These are phyloP conservation scores for Cordyceps cateniannulata DNA, from an alignment of 2,329 filamentous ascomycete genomes.

Conservation along the genomic window DNA sequence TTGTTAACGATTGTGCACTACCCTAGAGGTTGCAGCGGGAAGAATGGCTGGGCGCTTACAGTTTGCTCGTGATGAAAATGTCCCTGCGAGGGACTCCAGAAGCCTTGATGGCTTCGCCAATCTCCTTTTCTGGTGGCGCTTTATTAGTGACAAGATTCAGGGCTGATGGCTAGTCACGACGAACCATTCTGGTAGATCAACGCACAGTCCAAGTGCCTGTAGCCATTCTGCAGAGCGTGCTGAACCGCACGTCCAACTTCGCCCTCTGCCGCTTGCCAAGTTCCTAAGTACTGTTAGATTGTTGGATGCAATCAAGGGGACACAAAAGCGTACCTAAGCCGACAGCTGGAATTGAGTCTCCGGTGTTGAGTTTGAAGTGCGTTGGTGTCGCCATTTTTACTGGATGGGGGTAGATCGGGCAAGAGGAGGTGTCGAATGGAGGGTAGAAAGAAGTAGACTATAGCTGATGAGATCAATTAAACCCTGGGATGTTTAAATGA, in stretches of 20 bases:
- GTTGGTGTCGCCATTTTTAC: neutral
- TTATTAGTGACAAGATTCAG: neutral
- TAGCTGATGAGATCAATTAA: no score
- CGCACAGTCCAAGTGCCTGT: constrained; percentile 61
- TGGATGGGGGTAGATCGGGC: neutral
- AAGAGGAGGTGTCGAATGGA: no score
- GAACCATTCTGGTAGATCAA: constrained; percentile 68
- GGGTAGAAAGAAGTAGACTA: neutral
- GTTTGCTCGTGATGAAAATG: constrained; percentile 77
- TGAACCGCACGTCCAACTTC: constrained; percentile 52
- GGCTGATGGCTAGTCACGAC: neutral
- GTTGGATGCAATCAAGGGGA: neutral
- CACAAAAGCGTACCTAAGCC: neutral
- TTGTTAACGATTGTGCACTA: neutral
- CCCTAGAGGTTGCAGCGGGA: neutral
- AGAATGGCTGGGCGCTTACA: constrained; percentile 26
- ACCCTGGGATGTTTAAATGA: neutral
- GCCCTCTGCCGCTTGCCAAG: constrained; percentile 57
- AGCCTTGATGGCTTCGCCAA: constrained; percentile 69
- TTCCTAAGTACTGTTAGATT: constrained; percentile 36
- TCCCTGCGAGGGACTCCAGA: constrained; percentile 47
- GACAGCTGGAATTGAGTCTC: neutral
- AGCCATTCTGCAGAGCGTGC: constrained; percentile 50
- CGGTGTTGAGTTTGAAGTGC: constrained; percentile 1
- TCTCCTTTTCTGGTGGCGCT: constrained; percentile 52